Evolutionary conservation across 169 alveolate species (phyloP).

Genomic region (Plasmodium sp.): DNA sequence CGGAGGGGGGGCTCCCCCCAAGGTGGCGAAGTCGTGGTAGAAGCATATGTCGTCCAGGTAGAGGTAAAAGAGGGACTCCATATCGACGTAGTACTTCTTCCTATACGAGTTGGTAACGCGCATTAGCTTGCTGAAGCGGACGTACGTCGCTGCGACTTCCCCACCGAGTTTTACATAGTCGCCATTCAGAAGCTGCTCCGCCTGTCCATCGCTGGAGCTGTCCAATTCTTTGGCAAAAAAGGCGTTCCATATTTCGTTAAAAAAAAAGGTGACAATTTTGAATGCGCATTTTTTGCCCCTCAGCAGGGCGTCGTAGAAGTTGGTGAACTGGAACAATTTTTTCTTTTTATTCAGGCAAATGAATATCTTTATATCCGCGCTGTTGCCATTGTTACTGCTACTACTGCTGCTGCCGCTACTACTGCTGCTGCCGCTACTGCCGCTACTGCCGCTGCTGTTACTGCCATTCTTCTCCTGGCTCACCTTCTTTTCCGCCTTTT

Average conservation of each 20-base stretch:
- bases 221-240: conserved; percentile 18
- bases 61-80: conserved; percentile 41
- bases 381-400: not conserved
- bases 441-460: not conserved
- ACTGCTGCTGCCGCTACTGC: not conserved
- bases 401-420: not conserved
- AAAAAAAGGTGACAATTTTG: conserved; percentile 24
- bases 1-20: not conserved
- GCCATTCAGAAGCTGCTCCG: not conserved
- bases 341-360: conserved; percentile 63
- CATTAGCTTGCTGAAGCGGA: conserved; percentile 3
- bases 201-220: not conserved
- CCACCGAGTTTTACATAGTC: not conserved
- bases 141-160: conserved; percentile 14
- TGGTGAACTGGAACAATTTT: not conserved
- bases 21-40: conserved; percentile 37
- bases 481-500: not conserved
- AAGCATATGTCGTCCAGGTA: conserved; percentile 54
- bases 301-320: conserved; percentile 9
- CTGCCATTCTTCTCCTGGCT: not conserved
- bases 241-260: conserved; percentile 65
- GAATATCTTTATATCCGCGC: conserved; percentile 47
- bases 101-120: conserved; percentile 11
- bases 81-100: conserved; percentile 42
- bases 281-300: conserved; percentile 7